Evolutionary conservation across 306 rosid genomes (phyloP).

Genomic region (Rubus parviflorus): DNA sequence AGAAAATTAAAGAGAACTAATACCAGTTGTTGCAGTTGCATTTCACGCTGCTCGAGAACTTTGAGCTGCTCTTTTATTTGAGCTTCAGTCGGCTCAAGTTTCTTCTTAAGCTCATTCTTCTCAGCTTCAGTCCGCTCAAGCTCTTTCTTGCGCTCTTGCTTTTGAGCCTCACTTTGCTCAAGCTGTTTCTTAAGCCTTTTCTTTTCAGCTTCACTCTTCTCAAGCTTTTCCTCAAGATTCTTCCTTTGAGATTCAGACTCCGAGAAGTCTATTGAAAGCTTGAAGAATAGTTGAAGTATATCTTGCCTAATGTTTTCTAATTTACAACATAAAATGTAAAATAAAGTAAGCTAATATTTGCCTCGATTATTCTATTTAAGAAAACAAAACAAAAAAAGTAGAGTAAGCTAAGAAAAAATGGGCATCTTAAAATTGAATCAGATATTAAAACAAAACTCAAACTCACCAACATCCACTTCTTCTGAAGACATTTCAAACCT

Average conservation of each 20-base stretch:
- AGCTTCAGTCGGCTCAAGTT: neutral
- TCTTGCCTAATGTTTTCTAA: neutral
- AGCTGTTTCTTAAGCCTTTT: neutral
- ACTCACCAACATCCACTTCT: neutral
- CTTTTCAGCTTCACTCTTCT: neutral
- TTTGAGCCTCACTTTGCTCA: neutral
- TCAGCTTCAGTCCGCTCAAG: neutral
- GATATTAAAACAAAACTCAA: neutral
- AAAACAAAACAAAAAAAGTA: too few relatives aligned
- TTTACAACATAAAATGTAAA: neutral
- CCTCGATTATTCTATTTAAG: neutral
- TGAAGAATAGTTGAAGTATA: neutral
- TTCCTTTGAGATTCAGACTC: neutral
- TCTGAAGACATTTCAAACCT: neutral
- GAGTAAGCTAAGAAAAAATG: too few relatives aligned
- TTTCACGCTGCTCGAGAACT: constrained; percentile 36
- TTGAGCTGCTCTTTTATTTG: neutral
- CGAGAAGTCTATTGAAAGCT: neutral
- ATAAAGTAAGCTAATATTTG: neutral
- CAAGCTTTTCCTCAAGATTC: neutral
- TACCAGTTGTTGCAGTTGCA: constrained; percentile 50
- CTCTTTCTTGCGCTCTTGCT: neutral
- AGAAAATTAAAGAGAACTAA: too few relatives aligned
- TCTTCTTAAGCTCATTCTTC: neutral
- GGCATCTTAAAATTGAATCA: neutral